Base-by-base conservation (phyloP, 1,284 basidiomycete species). In the Malassezia japonica region DNA sequence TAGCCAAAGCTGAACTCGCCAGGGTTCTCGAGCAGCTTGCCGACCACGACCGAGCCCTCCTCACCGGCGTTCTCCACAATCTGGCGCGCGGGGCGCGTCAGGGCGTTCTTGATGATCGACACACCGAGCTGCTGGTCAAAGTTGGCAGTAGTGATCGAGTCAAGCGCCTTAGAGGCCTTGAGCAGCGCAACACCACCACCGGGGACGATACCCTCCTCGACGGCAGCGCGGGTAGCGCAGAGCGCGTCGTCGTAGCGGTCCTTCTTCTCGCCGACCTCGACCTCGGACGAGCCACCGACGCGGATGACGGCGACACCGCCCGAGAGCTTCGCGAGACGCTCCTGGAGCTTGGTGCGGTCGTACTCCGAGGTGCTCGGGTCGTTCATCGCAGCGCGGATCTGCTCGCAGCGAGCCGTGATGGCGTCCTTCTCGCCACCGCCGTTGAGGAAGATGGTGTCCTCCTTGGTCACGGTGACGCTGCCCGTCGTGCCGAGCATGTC, bases 201-300 rank as follows among this genome's bases (percentile, higher is more conserved):
- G 50, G 65, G 65, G 35, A 96, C 84, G 67, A 96, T 94, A 73
- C 92, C 92, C 75, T 95, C 89, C 77, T 95, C 92, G 44, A 98
- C 92, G 43, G 92, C 92, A 35, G 92, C 92, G 50, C 92, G 86
- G 5, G 92, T 96, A 16, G 90, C 90, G 75, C 94, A 94, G 53
- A 96, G 80, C 6, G 92, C 92, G 74, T 98, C 92, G 70, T 98
- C 92, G 75, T 94, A 96, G 46, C 91, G 81, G 76, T 96, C 92
- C 83, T 96, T 96, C 86, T 96, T 96, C 81, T 98, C 92, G 15
- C 91, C 82, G 59, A 96, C 92, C 77, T 96, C 92, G 52, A 96
- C 91, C 76, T 96, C 92, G 56, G 81, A 84, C 42, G 83, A 79
- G 37, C 92, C 92, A 55, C 92, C 92, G 61, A 96, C 92, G 77